Conservation (phyloP, 2,329 filamentous ascomycete genomes). For the Davidsoniella eucalypti region DNA sequence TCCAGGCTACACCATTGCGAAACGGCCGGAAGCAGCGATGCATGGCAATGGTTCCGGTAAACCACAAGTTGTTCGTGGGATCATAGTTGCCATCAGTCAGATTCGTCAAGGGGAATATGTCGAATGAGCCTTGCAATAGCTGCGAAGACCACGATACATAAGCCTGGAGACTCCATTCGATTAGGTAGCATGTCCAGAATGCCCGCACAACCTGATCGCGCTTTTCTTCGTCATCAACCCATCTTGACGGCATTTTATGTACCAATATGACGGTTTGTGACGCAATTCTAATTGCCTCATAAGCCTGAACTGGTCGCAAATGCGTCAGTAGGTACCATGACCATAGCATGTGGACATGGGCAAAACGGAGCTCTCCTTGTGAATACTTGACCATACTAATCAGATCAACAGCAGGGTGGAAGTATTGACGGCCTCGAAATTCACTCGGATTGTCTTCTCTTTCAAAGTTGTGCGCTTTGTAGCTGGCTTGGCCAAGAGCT, state of each 20-base stretch:
- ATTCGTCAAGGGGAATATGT: conserved; percentile 14
- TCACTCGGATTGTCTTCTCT: conserved; percentile 1
- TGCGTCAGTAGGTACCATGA: conserved; percentile 13
- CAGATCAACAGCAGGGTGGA: conserved; percentile 13
- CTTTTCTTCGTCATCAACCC: conserved; percentile 3
- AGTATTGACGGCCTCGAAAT: conserved; percentile 12
- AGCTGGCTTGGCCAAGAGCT: conserved; percentile 12
- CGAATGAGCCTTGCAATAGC: conserved; percentile 12
- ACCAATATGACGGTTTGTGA: conserved; percentile 8
- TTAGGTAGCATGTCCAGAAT: conserved; percentile 16
- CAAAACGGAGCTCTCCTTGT: conserved; percentile 10
- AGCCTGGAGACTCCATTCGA: conserved; percentile 16
- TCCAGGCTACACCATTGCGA: conserved; percentile 13
- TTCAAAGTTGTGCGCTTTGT: conserved; percentile 3
- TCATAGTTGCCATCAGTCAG: conserved; percentile 12
- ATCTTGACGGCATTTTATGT: conserved; percentile 8
- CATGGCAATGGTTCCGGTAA: conserved; percentile 15
- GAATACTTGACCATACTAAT: conserved; percentile 1
- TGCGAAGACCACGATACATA: conserved; percentile 14
- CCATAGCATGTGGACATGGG: no score
- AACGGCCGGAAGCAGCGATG: conserved; percentile 14
- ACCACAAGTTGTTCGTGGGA: conserved; percentile 14
- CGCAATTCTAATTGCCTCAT: conserved; percentile 13
- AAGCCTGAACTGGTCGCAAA: conserved; percentile 14
- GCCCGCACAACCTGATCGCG: conserved; percentile 14